Conservation (phyloP, 2,329 filamentous ascomycete genomes). For the Aurifilum marmelostoma region DNA sequence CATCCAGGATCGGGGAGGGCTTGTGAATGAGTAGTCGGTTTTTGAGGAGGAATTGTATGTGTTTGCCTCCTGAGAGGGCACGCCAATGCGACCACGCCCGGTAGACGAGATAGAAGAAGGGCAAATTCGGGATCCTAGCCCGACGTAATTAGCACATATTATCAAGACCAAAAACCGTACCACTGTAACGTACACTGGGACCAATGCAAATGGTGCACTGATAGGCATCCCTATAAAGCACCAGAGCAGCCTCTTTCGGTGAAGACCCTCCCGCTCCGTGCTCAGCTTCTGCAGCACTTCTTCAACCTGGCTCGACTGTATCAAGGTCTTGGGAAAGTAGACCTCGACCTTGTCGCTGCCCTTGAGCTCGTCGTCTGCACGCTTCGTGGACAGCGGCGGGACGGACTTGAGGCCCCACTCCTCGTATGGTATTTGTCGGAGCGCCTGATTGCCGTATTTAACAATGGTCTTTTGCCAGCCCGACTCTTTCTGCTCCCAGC, state of each 20-base stretch:
- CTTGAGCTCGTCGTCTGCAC: constrained; percentile 64
- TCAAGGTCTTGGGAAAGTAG: constrained; percentile 72
- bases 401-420: constrained; percentile 98
- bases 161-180: constrained; percentile 3
- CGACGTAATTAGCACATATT: constrained; percentile 25
- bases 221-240: constrained; percentile 83
- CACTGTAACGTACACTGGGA: constrained; percentile 74
- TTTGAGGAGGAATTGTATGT: constrained; percentile 79
- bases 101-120: constrained; percentile 95
- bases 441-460: constrained; percentile 80
- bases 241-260: constrained; percentile 77
- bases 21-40: constrained; percentile 69
- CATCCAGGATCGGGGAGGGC: constrained; percentile 72
- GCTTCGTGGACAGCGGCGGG: constrained; percentile 73
- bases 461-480: constrained; percentile 91
- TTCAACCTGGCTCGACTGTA: constrained; percentile 66
- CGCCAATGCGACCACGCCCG: constrained; percentile 91
- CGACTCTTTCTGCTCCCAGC: constrained; percentile 81
- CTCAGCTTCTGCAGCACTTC: constrained; percentile 71
- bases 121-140: constrained; percentile 82
- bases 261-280: constrained; percentile 78
- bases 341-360: constrained; percentile 71
- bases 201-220: constrained; percentile 76
- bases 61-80: constrained; percentile 81
- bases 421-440: constrained; percentile 89